These are phyloP conservation scores for Strobilomyces echinocephalus DNA, from an alignment of 768 basidiomycete genomes.

Conservation along the genomic window DNA sequence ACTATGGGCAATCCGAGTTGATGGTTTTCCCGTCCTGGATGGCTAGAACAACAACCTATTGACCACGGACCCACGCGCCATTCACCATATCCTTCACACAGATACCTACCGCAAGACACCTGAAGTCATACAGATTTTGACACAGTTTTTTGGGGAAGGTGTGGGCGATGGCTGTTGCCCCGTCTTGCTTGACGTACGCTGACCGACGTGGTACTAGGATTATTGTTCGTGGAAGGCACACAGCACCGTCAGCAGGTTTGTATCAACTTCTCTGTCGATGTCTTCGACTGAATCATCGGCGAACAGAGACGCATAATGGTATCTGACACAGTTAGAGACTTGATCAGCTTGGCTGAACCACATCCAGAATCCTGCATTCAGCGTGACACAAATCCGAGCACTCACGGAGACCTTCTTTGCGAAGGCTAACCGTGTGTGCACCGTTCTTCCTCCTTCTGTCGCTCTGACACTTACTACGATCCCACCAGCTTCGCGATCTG, in stretches of 20 bases:
- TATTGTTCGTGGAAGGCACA: conserved; percentile 42
- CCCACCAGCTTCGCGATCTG: conserved; percentile 42
- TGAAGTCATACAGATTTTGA: conserved; percentile 33
- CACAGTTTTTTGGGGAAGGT: conserved; percentile 41
- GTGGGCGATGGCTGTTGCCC: neutral
- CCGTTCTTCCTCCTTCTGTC: neutral
- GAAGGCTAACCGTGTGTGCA: conserved; percentile 36
- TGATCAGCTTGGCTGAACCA: neutral
- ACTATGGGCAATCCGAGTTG: neutral
- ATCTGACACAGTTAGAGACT: neutral
- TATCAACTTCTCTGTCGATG: neutral
- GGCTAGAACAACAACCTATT: conserved; percentile 38
- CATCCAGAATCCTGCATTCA: conserved; percentile 61
- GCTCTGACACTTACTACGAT: neutral
- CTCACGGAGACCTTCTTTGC: conserved; percentile 53
- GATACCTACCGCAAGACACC: conserved; percentile 55
- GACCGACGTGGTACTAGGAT: conserved; percentile 34
- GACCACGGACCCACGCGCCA: conserved; percentile 57
- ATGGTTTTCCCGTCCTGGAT: neutral
- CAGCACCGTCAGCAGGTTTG: conserved; percentile 39
- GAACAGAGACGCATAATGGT: conserved; percentile 31
- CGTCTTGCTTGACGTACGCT: neutral
- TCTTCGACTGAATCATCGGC: neutral
- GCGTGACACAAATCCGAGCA: conserved; percentile 52
- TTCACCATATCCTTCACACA: conserved; percentile 60